A percentile compares a stretch with the other conserved stretches of the same genome.
phyloP scores from a whole-genome alignment of 2,329 filamentous ascomycete genomes.

The Diplocarpon mali region DNA sequence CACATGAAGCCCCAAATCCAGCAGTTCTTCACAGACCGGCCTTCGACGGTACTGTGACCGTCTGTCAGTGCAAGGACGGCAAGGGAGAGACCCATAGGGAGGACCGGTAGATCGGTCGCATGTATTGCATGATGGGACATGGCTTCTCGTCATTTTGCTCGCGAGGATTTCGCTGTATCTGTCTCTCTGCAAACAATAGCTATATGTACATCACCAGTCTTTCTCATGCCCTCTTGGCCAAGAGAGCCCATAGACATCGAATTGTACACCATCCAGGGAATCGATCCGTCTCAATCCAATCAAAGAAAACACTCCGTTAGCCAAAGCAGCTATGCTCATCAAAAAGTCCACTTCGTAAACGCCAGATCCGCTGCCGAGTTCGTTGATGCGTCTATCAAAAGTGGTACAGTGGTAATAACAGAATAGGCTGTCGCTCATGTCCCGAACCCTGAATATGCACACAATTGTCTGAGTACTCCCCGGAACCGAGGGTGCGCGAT shows the following conservation, averaged over 20 bases:
- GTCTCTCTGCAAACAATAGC: neutral
- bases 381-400: slow-evolving; percentile 26
- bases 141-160: neutral
- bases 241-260: slow-evolving; percentile 11
- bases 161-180: neutral
- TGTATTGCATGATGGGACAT: neutral
- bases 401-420: slow-evolving; percentile 22
- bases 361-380: slow-evolving; percentile 23
- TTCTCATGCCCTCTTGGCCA: neutral
- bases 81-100: neutral
- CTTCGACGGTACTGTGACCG: slow-evolving; percentile 20
- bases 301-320: slow-evolving; percentile 8
- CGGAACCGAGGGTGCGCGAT: slow-evolving; percentile 52
- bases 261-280: slow-evolving; percentile 17
- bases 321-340: slow-evolving; percentile 16
- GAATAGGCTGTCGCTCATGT: slow-evolving; percentile 22
- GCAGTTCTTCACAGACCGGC: slow-evolving; percentile 34
- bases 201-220: slow-evolving; percentile 21
- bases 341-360: slow-evolving; percentile 16
- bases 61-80: neutral
- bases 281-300: slow-evolving; percentile 7
- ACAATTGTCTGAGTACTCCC: slow-evolving; percentile 58
- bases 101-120: neutral
- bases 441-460: slow-evolving; percentile 48
- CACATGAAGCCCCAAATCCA: slow-evolving; percentile 37